Conservation (phyloP, 441 rosid genomes). For the Macaranga tanarius region DNA sequence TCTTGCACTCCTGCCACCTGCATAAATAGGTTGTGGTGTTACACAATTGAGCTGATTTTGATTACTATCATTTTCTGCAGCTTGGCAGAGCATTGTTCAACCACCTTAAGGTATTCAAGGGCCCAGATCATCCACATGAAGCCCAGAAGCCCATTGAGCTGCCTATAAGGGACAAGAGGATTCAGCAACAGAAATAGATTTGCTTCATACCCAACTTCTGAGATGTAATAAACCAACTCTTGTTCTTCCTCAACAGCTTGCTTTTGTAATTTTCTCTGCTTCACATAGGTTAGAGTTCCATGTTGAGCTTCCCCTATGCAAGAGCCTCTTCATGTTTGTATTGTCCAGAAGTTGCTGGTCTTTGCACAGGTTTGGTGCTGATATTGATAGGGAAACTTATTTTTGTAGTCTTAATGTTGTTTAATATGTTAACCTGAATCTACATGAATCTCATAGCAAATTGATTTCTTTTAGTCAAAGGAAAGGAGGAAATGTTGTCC, state of each 20-base stretch:
- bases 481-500: background rate
- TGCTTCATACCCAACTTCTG: conserved; percentile 4
- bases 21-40: background rate
- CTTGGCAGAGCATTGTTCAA: conserved; percentile 88
- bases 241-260: background rate
- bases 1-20: background rate
- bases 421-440: background rate
- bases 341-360: conserved; percentile 19
- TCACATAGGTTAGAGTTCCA: background rate
- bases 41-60: background rate
- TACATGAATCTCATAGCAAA: background rate
- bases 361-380: conserved; percentile 16
- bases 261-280: background rate
- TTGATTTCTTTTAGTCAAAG: background rate
- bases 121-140: conserved; percentile 87
- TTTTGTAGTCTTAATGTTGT: conserved; percentile 21
- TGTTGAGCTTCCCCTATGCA: conserved; percentile 3
- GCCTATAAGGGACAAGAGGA: conserved; percentile 87
- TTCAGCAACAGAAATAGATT: conserved; percentile 48
- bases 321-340: conserved; percentile 18
- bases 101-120: conserved; percentile 95
- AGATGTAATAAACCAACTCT: conserved; percentile 18
- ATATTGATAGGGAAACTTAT: conserved; percentile 7
- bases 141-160: conserved; percentile 86
- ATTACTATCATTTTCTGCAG: conserved; percentile 42